Percentiles rank a stretch among this genome's conserved stretches.
Evolutionary conservation across 805 yeast species (phyloP).

Genomic region (Zygosaccharomyces rouxii): DNA sequence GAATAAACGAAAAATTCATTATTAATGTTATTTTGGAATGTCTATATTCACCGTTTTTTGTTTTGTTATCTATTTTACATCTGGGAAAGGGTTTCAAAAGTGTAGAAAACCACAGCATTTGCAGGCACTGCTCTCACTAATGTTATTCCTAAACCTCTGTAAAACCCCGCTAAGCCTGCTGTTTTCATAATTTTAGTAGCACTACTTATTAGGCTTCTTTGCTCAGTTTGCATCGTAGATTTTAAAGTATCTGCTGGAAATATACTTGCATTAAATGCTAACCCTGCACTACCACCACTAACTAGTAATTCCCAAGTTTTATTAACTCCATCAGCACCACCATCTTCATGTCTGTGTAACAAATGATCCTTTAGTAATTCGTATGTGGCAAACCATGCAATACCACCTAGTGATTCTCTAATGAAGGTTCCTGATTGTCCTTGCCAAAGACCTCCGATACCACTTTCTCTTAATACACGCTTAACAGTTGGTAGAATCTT

Average conservation of each 20-base stretch:
- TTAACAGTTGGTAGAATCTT: constrained; percentile 38
- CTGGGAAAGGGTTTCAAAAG: constrained; percentile 53
- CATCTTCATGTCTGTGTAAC: constrained; percentile 26
- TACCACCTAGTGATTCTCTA: constrained; percentile 85
- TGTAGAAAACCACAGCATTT: constrained; percentile 78
- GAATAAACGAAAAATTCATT: neutral
- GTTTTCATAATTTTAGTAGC: constrained; percentile 40
- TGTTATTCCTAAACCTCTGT: constrained; percentile 82
- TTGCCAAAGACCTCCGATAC: constrained; percentile 75
- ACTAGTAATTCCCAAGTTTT: constrained; percentile 52
- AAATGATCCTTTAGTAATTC: constrained; percentile 48
- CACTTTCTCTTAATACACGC: constrained; percentile 45
- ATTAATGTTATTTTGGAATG: neutral
- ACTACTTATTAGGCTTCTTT: constrained; percentile 40
- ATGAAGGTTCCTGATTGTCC: constrained; percentile 80
- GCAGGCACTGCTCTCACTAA: constrained; percentile 81
- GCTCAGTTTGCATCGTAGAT: constrained; percentile 64
- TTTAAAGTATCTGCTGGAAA: constrained; percentile 92
- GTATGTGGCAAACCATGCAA: constrained; percentile 91
- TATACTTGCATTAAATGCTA: constrained; percentile 70
- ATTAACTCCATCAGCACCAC: constrained; percentile 24
- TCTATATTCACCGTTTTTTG: neutral
- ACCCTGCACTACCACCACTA: constrained; percentile 86
- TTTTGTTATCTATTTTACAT: constrained; percentile 9
- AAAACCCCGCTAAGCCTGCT: constrained; percentile 68